Percentiles rank a stretch among this genome's conserved stretches.
Conservation (phyloP, 768 basidiomycete species). For the Mycena floridula region DNA sequence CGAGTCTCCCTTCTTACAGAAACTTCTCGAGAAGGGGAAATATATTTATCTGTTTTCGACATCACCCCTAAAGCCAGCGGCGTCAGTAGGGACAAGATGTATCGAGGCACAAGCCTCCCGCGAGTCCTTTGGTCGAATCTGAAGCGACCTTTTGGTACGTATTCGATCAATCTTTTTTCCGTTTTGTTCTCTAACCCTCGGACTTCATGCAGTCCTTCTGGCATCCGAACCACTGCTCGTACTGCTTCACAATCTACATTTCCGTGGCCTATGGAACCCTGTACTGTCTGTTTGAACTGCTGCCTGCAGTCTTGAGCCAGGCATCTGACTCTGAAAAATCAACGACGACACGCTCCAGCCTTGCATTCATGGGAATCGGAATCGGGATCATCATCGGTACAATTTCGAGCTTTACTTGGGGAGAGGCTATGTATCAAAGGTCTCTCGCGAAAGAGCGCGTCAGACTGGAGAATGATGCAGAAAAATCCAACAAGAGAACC, state of each 20-base stretch:
- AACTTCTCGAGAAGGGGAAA: conserved; percentile 30
- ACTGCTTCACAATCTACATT: conserved; percentile 51
- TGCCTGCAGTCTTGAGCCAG: background rate
- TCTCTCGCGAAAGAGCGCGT: background rate
- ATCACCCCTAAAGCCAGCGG: too few species aligned
- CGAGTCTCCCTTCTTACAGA: conserved; percentile 39
- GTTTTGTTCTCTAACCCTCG: too few species aligned
- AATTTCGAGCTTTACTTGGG: background rate
- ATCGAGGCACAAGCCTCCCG: conserved; percentile 16
- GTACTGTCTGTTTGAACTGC: conserved; percentile 46
- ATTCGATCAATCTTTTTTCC: background rate
- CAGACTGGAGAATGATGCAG: background rate
- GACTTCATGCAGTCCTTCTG: conserved; percentile 43
- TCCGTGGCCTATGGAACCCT: conserved; percentile 57
- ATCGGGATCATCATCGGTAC: conserved; percentile 32
- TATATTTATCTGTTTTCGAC: conserved; percentile 49
- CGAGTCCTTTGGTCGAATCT: conserved; percentile 44
- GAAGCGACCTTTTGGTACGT: conserved; percentile 48
- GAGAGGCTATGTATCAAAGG: background rate
- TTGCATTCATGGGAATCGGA: conserved; percentile 62
- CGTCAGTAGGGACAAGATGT: conserved; percentile 24
- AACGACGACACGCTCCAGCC: conserved; percentile 46
- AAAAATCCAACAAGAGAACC: background rate
- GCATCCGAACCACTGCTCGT: conserved; percentile 53
- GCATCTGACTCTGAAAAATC: background rate